phyloP scores from a whole-genome alignment of 805 yeast genomes.

The Peterozyma toletana region DNA sequence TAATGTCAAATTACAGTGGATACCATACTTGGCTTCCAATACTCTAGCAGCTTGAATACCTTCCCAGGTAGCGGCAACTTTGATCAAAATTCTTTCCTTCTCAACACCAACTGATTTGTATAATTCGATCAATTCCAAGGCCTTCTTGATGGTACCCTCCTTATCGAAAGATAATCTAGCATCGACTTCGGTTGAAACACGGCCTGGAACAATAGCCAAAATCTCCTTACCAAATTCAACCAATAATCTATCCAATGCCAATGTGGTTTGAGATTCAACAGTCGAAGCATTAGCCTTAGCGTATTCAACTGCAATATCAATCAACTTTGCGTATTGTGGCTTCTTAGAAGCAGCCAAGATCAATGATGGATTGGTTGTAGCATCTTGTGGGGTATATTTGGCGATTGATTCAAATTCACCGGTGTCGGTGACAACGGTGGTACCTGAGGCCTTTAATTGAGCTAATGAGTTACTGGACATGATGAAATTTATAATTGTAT shows the following conservation, averaged over 20 bases:
- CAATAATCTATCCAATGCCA: slow-evolving; percentile 85
- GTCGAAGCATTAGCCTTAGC: slow-evolving; percentile 60
- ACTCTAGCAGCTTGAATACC: slow-evolving; percentile 99
- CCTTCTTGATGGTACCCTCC: slow-evolving; percentile 90
- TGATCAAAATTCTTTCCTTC: slow-evolving; percentile 89
- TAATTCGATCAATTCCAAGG: slow-evolving; percentile 79
- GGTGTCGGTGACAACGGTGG: slow-evolving; percentile 96
- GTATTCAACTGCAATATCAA: slow-evolving; percentile 85
- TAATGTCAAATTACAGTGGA: slow-evolving; percentile 93
- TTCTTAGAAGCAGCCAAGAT: slow-evolving; percentile 93
- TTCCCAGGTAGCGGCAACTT: slow-evolving; percentile 98
- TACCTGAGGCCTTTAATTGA: slow-evolving; percentile 90
- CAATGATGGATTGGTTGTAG: slow-evolving; percentile 97
- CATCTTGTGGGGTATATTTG: slow-evolving; percentile 97
- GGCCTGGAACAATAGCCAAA: slow-evolving; percentile 92
- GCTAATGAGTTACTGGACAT: slow-evolving; percentile 65
- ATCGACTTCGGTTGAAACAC: slow-evolving; percentile 98
- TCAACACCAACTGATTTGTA: slow-evolving; percentile 80
- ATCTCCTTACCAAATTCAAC: slow-evolving; percentile 96
- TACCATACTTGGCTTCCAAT: slow-evolving; percentile 81
- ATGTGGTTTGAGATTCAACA: slow-evolving; percentile 61
- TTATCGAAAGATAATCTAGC: slow-evolving; percentile 96
- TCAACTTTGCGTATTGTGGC: slow-evolving; percentile 79
- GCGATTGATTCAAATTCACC: slow-evolving; percentile 98
- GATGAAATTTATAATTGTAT: too few relatives aligned